These are phyloP conservation scores for Scleroderma bovista DNA, from an alignment of 768 basidiomycete genomes.

Conservation along the genomic window DNA sequence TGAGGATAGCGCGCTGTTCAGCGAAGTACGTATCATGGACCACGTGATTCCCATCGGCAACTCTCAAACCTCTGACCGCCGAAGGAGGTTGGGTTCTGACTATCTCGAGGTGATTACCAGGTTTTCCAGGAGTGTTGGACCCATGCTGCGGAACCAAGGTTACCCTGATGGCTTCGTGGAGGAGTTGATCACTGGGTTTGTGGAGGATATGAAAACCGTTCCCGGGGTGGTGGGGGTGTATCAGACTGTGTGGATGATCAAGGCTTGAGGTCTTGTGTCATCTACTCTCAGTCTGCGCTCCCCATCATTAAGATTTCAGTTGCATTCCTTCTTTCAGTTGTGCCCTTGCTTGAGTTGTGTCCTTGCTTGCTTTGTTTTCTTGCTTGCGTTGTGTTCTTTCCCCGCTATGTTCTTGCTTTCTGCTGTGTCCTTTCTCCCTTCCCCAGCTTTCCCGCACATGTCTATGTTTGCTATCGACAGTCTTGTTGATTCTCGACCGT, in stretches of 20 bases:
- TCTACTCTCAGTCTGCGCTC: not conserved
- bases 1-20: constrained; percentile 34
- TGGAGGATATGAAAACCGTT: constrained; percentile 41
- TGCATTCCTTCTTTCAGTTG: not conserved
- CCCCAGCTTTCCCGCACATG: too few species aligned
- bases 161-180: constrained; percentile 29
- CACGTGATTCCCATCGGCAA: constrained; percentile 51
- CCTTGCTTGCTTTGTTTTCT: not conserved
- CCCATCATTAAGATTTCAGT: not conserved
- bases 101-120: constrained; percentile 35
- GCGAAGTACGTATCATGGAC: constrained; percentile 28
- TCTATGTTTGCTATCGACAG: too few species aligned
- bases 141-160: constrained; percentile 41
- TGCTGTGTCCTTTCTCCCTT: too few species aligned
- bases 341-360: not conserved
- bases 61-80: constrained; percentile 36
- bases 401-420: too few species aligned
- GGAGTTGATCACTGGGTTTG: constrained; percentile 35
- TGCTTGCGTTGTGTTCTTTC: too few species aligned
- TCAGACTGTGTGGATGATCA: constrained; percentile 45
- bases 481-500: too few species aligned
- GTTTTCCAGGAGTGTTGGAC: constrained; percentile 45
- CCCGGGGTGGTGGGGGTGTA: constrained; percentile 45
- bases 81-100: constrained; percentile 36
- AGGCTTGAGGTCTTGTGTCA: constrained; percentile 9